Evolutionary conservation across 202 grass and related monocot genomes (phyloP).

Genomic region (Setaria italica): DNA sequence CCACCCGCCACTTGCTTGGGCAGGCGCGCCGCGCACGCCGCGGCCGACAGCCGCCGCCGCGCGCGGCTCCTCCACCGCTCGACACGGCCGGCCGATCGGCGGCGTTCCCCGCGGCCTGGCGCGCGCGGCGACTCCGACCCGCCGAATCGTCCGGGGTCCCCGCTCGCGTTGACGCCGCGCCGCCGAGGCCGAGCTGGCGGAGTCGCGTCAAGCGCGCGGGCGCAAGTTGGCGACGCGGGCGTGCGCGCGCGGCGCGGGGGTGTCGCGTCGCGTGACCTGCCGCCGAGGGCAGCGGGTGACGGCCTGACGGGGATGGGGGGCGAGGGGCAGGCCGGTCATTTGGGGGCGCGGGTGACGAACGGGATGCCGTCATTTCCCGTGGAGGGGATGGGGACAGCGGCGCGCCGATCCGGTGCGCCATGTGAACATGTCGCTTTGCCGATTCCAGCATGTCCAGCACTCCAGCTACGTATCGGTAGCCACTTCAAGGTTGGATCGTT

Average conservation of each 20-base stretch:
- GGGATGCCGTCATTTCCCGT: conserved; percentile 48
- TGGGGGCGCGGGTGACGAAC: conserved; percentile 35
- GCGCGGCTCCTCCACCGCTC: not conserved
- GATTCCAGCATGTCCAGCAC: not conserved
- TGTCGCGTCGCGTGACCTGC: not conserved
- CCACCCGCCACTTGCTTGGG: too few relatives aligned
- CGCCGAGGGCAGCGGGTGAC: conserved; percentile 16
- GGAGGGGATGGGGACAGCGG: not conserved
- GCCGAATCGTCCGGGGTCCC: not conserved
- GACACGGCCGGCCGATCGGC: not conserved
- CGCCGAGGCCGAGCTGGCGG: not conserved
- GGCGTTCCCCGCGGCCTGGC: not conserved
- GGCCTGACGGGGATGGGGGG: not conserved
- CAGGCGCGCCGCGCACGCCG: not conserved
- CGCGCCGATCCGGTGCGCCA: conserved; percentile 26
- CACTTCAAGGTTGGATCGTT: too few relatives aligned
- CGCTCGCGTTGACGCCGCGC: not conserved
- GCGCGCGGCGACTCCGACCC: not conserved
- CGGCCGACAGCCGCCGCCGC: not conserved
- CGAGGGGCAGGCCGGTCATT: not conserved
- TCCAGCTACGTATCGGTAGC: too few relatives aligned
- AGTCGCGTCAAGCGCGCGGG: too few relatives aligned
- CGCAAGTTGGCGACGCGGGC: not conserved
- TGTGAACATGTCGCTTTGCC: not conserved
- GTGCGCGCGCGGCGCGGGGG: not conserved